phyloP scores from a whole-genome alignment of 371 early-diverging fungal genomes.

The Zychaea mexicana region DNA sequence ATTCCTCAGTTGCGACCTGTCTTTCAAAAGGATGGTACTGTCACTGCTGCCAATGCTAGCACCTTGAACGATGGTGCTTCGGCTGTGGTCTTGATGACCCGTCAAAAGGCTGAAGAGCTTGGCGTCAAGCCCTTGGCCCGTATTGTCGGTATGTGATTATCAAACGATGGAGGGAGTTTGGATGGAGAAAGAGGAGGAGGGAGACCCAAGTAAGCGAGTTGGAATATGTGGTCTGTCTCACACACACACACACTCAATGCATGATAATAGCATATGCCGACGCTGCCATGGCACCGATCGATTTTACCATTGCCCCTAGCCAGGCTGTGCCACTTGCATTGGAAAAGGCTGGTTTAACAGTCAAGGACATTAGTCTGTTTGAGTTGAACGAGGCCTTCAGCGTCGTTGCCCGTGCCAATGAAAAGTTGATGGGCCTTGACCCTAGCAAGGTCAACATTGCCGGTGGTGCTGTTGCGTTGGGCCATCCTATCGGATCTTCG shows the following conservation, averaged over 20 bases:
- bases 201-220: not conserved
- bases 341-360: slow-evolving; percentile 70
- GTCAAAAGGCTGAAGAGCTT: slow-evolving; percentile 71
- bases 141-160: slow-evolving; percentile 63
- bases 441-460: slow-evolving; percentile 78
- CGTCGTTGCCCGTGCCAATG: slow-evolving; percentile 88
- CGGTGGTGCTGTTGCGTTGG: slow-evolving; percentile 93
- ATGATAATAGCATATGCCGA: slow-evolving; percentile 64
- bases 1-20: slow-evolving; percentile 55
- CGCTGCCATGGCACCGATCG: slow-evolving; percentile 84
- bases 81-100: slow-evolving; percentile 88
- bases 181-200: not conserved
- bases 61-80: slow-evolving; percentile 97
- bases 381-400: slow-evolving; percentile 97
- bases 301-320: slow-evolving; percentile 94
- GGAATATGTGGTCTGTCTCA: too few species aligned
- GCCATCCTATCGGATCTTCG: slow-evolving; percentile 92
- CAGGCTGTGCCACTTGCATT: slow-evolving; percentile 91
- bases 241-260: not conserved
- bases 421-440: slow-evolving; percentile 69
- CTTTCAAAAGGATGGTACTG: slow-evolving; percentile 76
- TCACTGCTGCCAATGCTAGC: slow-evolving; percentile 96
- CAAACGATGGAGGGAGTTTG: too few species aligned
- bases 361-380: slow-evolving; percentile 78
- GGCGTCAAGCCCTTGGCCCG: slow-evolving; percentile 86